Base-by-base conservation (phyloP, 1,139 yeast genomes). In the Wickerhamomyces sp. region DNA sequence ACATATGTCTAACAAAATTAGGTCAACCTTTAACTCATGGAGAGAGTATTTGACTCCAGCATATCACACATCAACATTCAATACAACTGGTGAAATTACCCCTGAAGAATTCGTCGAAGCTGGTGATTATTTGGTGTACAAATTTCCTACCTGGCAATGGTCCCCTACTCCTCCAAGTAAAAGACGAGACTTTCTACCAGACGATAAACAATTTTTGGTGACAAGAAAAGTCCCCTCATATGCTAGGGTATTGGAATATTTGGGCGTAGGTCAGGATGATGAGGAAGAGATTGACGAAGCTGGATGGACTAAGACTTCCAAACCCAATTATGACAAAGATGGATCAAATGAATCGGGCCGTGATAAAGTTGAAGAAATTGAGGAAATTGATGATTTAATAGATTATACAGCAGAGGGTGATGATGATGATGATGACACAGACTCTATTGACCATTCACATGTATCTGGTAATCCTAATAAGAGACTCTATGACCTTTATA, bases 121-220 rank as follows among this genome's bases (percentile, higher is more conserved):
- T 6, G 97, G 97, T n/a, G 96, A 90, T 56, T 89, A 86, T 59
- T 66, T 92, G 45, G 92, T 82, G 28, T 80, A 78, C 62, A 86
- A 86, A 68, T 92, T 94, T 61, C 97, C 98, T 2, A 94, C 97
- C 0, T 92, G 99, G 98, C 78, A 81, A 48, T 92, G 99, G 98
- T 72, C 82, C 7, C 67, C 81, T 4, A 81, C 88, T 9, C 82
- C 94, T 17, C 67, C 73, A 10, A 63, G 68, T 7, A 75, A 74
- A 52, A 67, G 70, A 42, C 76, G 85, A 50, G 82, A 78, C 46
- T 92, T 88, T 54, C 65, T 92, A 46, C 98, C 98, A 0, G 63
- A 67, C 1, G 92, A 87, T 49, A 92, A 88, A 63, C 98, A 92
- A 63, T 87, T 74, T 50, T 65, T 92, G 35, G 84, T 92, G 7